Evolutionary conservation across 768 basidiomycete species (phyloP), one percentile per base, ranked within the genome.

Genomic region (Cytidiella melzeri): DNA sequence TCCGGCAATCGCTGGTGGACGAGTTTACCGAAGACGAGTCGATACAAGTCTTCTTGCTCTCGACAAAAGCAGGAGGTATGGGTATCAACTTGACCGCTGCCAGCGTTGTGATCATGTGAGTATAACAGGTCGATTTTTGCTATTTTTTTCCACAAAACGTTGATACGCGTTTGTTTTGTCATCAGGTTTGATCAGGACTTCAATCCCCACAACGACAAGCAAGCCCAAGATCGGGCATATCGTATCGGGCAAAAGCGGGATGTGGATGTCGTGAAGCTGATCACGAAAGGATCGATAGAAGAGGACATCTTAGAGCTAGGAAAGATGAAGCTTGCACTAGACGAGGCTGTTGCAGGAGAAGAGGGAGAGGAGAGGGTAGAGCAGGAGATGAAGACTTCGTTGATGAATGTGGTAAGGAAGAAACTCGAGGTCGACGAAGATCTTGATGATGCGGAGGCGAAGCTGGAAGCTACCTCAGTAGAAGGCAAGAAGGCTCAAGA

Each of bases 41-140:
- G 15, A 95, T 99, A 56, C 75, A 84, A 11, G 84, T 96, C 36
- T 98, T 98, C 67, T 74, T 95, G 9, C 72, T 93, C 2, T 93
- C 92, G 2, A 94, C 92, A 0, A 92, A 92, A 68, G 93, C 93
- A 3, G 93, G 90, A 18, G 90, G 87, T 7, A 92, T 92, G 89
- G 94, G 95, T 4, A 94, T 99, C 64, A 99, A 99, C 64, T 67
- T 99, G 56, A 95, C 91, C 1, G 92, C 93, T 2, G 94, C 95
- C 1, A 93, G 89, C 40, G 92, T 93, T 34, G 95, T 99, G 37
- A 87, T 98, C 60, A 87, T 93, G 87, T 87, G 53, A 40, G 81
- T 64, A n/a, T n/a, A n/a, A n/a, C n/a, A n/a, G n/a, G n/a, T n/a
- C n/a, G n/a, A n/a, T n/a, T n/a, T n/a, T n/a, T n/a, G n/a, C n/a